Conservation (phyloP, 2,329 filamentous ascomycete genomes). For the Colletotrichum abscissum region DNA sequence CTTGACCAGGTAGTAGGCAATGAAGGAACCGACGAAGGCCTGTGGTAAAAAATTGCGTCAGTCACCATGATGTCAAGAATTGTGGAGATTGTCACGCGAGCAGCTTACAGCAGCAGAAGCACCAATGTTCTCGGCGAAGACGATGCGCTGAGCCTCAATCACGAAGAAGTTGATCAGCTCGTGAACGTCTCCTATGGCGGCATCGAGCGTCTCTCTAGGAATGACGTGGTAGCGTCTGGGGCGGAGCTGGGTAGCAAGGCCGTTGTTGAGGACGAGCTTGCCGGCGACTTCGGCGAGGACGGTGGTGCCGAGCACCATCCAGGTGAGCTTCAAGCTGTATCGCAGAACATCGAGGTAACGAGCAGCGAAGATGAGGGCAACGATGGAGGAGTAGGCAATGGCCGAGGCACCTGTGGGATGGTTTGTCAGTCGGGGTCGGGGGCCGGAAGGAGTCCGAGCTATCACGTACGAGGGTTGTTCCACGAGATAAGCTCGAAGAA, state of each 20-base stretch:
- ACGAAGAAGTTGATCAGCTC: conserved; percentile 79
- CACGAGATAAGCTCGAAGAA: conserved; percentile 77
- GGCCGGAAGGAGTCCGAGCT: neutral
- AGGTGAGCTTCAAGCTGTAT: conserved; percentile 74
- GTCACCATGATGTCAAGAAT: conserved; percentile 22
- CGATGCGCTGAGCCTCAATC: conserved; percentile 75
- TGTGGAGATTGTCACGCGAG: conserved; percentile 21
- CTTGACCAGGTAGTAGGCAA: conserved; percentile 77
- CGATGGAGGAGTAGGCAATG: conserved; percentile 70
- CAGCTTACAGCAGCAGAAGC: conserved; percentile 68
- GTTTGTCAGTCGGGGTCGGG: conserved; percentile 23
- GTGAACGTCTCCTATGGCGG: conserved; percentile 71
- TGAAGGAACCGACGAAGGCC: conserved; percentile 70
- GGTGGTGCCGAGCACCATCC: conserved; percentile 70
- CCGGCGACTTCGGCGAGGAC: conserved; percentile 71
- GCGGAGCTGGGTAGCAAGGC: conserved; percentile 73
- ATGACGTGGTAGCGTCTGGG: conserved; percentile 76
- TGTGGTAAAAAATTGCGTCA: conserved; percentile 42
- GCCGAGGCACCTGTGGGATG: conserved; percentile 66
- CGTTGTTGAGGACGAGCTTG: conserved; percentile 70
- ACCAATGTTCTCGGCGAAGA: conserved; percentile 75
- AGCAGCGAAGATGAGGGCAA: conserved; percentile 70
- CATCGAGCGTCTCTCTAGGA: conserved; percentile 70
- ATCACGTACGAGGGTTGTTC: conserved; percentile 71
- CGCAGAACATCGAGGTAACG: conserved; percentile 75